Evolutionary conservation across 345 rosid species (phyloP).

Genomic region (Eucalyptus polyanthemos): DNA sequence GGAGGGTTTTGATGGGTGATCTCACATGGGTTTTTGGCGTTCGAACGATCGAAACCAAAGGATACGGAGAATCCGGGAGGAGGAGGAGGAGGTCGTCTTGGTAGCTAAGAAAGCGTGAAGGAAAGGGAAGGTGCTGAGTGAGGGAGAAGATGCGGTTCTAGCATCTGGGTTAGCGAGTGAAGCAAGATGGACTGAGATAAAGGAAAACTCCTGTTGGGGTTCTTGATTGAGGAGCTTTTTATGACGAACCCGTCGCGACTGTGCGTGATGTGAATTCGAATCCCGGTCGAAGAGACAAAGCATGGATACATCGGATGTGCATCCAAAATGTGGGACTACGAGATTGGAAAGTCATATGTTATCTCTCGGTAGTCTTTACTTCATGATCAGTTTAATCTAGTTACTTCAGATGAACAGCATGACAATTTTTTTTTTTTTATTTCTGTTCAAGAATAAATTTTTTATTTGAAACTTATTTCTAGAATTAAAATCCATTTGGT

Average conservation of each 20-base stretch:
- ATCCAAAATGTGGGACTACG: neutral
- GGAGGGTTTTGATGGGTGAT: neutral
- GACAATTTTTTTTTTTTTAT: too few species aligned
- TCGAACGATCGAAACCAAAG: neutral
- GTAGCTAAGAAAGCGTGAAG: neutral
- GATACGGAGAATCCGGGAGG: neutral
- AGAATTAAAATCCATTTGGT: rapidly evolving
- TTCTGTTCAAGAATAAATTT: rapidly evolving
- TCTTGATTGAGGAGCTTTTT: neutral
- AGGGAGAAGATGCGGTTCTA: neutral
- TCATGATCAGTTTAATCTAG: neutral
- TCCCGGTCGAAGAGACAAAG: neutral
- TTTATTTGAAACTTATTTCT: too few species aligned
- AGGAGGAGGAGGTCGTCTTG: neutral
- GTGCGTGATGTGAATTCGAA: neutral
- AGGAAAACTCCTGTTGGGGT: neutral
- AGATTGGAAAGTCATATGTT: neutral
- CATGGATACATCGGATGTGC: neutral
- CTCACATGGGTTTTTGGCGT: neutral
- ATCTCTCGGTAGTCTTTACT: neutral
- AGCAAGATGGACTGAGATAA: neutral
- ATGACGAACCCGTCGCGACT: neutral
- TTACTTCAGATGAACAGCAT: rapidly evolving
- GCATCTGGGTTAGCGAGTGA: neutral
- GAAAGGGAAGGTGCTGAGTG: neutral